Percentiles rank a stretch among this genome's conserved stretches.
Conservation (phyloP, 371 early-diverging fungal species). For the Haplosporangium sp. region DNA sequence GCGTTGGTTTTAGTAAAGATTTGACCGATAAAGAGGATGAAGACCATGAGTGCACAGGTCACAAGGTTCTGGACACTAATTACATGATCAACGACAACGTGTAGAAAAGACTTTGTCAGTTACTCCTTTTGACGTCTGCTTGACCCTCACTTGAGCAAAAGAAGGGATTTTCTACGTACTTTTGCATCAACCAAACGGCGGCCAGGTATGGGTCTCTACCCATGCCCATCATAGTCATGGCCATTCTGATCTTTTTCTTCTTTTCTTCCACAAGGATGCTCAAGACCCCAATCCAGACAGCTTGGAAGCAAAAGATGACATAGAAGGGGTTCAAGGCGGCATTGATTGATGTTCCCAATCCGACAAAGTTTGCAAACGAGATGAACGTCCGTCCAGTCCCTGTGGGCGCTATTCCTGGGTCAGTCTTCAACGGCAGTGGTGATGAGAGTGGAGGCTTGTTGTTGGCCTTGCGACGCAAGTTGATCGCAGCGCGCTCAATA, state of each 20-base stretch:
- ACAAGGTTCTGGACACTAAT: slow-evolving; percentile 36
- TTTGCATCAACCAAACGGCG: slow-evolving; percentile 53
- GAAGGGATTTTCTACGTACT: slow-evolving; percentile 19
- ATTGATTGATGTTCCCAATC: slow-evolving; percentile 36
- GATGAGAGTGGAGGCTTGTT: slow-evolving; percentile 52
- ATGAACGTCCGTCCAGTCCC: slow-evolving; percentile 48
- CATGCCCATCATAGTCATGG: slow-evolving; percentile 58
- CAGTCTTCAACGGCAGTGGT: slow-evolving; percentile 45
- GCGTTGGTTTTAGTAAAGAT: slow-evolving; percentile 44
- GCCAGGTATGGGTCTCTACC: slow-evolving; percentile 37
- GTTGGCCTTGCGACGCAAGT: slow-evolving; percentile 51
- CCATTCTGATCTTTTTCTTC: slow-evolving; percentile 37
- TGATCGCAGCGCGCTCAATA: slow-evolving; percentile 58
- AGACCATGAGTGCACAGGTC: slow-evolving; percentile 43
- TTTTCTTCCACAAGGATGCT: slow-evolving; percentile 50
- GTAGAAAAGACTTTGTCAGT: neutral
- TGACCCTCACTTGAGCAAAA: neutral
- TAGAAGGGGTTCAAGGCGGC: slow-evolving; percentile 47
- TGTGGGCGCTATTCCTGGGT: slow-evolving; percentile 15
- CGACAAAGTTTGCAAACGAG: slow-evolving; percentile 49
- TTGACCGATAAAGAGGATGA: slow-evolving; percentile 44
- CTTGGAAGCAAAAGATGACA: slow-evolving; percentile 56
- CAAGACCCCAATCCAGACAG: slow-evolving; percentile 49
- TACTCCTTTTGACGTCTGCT: neutral
- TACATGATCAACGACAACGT: neutral